Evolutionary conservation across 768 basidiomycete species (phyloP), one percentile per base, ranked within the genome.

Genomic region (Lyophyllum semitale): DNA sequence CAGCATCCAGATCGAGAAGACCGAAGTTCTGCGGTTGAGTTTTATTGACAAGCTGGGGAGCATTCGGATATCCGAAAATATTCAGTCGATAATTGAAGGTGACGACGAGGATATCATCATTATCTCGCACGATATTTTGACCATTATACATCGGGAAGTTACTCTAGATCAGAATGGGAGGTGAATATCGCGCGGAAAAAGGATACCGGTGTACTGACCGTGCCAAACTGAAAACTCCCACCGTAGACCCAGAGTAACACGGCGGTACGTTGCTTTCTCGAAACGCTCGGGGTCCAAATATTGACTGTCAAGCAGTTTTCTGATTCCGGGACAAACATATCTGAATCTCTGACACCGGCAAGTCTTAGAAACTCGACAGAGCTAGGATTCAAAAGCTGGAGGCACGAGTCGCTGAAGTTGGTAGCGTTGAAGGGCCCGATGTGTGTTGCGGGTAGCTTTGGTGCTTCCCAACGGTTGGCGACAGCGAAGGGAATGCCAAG

Each of bases 181-280:
- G 7, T 46, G 9, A 55, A 11, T 17, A 13, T 7, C 5, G 37
- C 37, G 18, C n/a, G 25, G 23, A 18, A 2, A n/a, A 18, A 12
- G 15, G 17, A 38, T 7, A 18, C 20, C 15, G 29, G 18, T 27
- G 22, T 40, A 63, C 69, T 55, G 35, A 74, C 73, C 9, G 73
- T 68, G 11, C 72, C 75, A 49, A 71, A 75, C 37, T 68, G 65
- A 51, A 74, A 75, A 4, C 65, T 66, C 22, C 76, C 76, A 6
- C 76, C 76, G 52, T 74, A 76, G 25, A 76, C 69, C 76, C 72
- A 74, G 4, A 73, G 18, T 48, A 75, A 51, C 15, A 73, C 73
- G 8, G 75, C 73, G 2, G 71, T 71, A 8, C 59, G 61, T 55
- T 75, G 74, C 47, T 70, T 68, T 37, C 73, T 64, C 13, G 20